Evolutionary conservation across 1,284 basidiomycete species (phyloP), one percentile per base, ranked within the genome.

Genomic region (Lentinula novae-zelandiae): DNA sequence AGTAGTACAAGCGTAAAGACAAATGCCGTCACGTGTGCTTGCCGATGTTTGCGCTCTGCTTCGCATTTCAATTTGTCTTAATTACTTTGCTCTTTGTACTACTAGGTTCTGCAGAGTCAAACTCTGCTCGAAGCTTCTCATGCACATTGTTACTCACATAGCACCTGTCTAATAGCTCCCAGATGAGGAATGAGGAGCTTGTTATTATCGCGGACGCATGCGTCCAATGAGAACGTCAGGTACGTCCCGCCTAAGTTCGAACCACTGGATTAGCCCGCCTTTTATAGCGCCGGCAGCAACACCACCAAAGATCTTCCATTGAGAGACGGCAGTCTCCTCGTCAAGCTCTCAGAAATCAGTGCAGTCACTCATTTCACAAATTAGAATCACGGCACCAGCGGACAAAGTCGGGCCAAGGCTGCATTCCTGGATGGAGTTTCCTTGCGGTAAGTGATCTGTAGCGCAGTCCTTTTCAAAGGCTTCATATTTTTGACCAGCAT

Each of bases 201-300:
- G 83, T 84, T 3, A 78, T 90, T 63, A 87, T 92, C 61, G 89
- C 90, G 3, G 85, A 87, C n/a, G 89, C 89, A 22, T 92, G 88
- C 81, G 90, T 92, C 64, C 85, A 87, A 53, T 92, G 90, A 90
- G 86, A 92, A 69, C 82, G 84, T 64, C 84, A 87, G 73, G 89
- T 90, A 66, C 61, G 81, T 69, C 17, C 53, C n/a, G 15, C 34
- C 44, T 44, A 33, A 58, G 42, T 57, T 20, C 64, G 58, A 63
- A 34, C 12, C 22, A 27, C 22, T 27, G 22, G 6, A 50, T 17
- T 12, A 9, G 15, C 31, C 8, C 22, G n/a, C n/a, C n/a, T 27
- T 27, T 27, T 55, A 34, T 65, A 89, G 85, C 83, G 87, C 58
- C 84, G 83, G 5, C 72, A 88, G 65, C 87, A 88, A 66, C 87